These are phyloP conservation scores for Breviolum minutum DNA, from an alignment of 73 alveolate species.

Conservation along the genomic window DNA sequence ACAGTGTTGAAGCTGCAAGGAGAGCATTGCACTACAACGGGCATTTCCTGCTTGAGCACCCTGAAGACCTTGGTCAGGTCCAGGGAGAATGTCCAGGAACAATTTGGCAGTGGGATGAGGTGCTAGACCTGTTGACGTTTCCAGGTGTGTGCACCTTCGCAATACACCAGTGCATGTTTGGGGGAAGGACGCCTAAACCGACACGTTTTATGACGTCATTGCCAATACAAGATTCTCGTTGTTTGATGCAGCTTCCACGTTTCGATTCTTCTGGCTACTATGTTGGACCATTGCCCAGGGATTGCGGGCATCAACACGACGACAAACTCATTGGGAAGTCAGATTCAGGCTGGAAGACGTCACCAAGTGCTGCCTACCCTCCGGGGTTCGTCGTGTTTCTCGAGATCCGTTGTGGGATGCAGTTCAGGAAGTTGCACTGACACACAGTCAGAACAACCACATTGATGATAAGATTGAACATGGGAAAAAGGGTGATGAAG, in stretches of 20 bases:
- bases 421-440: too few relatives aligned
- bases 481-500: too few relatives aligned
- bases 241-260: background rate
- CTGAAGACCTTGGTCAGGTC: background rate
- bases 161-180: background rate
- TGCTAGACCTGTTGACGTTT: background rate
- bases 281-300: background rate
- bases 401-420: too few relatives aligned
- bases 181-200: background rate
- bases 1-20: too few relatives aligned
- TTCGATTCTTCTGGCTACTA: background rate
- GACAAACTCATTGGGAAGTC: background rate
- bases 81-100: background rate
- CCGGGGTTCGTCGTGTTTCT: background rate
- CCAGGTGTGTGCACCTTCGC: background rate
- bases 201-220: background rate
- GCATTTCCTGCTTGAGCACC: background rate
- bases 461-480: too few relatives aligned
- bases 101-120: background rate
- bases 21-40: background rate
- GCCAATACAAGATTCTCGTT: background rate
- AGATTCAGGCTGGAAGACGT: background rate
- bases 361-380: conserved; percentile 3
- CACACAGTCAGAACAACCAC: too few relatives aligned
- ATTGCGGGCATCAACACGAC: background rate